Base-by-base conservation (phyloP, 1,284 basidiomycete genomes). In the Malassezia japonica region DNA sequence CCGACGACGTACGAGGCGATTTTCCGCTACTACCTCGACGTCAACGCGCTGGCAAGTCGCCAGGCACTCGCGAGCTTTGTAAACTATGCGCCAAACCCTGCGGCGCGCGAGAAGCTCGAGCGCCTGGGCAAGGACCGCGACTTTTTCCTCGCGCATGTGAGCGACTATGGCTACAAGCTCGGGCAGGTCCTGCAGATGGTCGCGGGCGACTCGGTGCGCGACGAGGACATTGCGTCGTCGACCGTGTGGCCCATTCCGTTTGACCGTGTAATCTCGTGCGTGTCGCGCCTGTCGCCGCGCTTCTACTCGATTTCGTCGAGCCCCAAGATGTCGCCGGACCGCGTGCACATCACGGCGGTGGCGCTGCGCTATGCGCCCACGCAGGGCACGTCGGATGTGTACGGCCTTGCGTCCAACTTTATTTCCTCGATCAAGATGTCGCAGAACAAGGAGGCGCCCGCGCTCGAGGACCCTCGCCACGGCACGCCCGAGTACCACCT, bases 231-330 rank as follows among this genome's bases (percentile, higher is more conserved):
- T 37, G 76, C 74, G 37, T 86, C 85, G 74, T 85, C 85, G 41
- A 84, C 86, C 0, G 72, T 79, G 10, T 98, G 92, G 92, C 62
- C 78, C n/a, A 91, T 98, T 64, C 91, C 92, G 35, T 95, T 98
- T 72, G 92, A 98, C 74, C 85, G 91, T 65, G 84, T 98, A 64
- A 83, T 98, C 54, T 92, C 90, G 4, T 83, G 85, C 45, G 83
- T 95, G 46, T 84, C 89, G 31, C 88, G 92, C 61, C 80, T 98
- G 18, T 89, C 94, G 71, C 91, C 92, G 32, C 85, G 92, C 53
- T 98, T 86, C 79, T 98, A 95, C 76, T 98, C 94, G 35, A 98
- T 98, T 75, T 95, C 92, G 13, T 95, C 90, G 21, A 88, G 86
- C 57, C 89, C 94, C 42, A 96, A 96, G 75, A 78, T 96, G 36